Evolutionary conservation across 1,284 basidiomycete species (phyloP).

Genomic region (Trametes sp.): DNA sequence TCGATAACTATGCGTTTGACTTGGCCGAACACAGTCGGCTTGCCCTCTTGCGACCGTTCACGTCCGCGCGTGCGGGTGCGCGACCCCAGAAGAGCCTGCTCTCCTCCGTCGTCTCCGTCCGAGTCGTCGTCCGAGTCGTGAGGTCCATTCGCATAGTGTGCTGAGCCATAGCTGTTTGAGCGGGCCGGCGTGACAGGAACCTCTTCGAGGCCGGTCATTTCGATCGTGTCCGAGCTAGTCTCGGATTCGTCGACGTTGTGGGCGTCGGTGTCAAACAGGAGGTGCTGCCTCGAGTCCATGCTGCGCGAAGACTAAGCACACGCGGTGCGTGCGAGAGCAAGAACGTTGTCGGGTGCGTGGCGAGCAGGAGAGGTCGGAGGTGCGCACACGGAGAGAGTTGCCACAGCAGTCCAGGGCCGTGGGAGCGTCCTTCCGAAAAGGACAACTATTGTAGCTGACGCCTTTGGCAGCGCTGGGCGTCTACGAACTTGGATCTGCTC

Average conservation of each 20-base stretch:
- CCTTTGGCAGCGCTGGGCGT: conserved; percentile 28
- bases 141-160: conserved; percentile 36
- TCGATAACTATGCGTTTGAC: conserved; percentile 69
- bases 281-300: conserved; percentile 24
- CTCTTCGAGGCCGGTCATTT: conserved; percentile 46
- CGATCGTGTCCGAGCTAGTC: conserved; percentile 44
- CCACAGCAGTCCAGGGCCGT: conserved; percentile 18
- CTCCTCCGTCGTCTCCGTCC: conserved; percentile 44
- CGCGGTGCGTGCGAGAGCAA: conserved; percentile 4
- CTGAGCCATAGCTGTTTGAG: conserved; percentile 25
- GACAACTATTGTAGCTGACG: conserved; percentile 25
- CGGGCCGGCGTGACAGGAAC: conserved; percentile 41
- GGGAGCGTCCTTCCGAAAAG: conserved; percentile 26
- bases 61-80: conserved; percentile 36
- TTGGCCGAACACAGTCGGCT: conserved; percentile 53
- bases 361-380: neutral
- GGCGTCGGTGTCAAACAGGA: conserved; percentile 28
- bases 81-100: conserved; percentile 44
- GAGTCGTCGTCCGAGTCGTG: conserved; percentile 39
- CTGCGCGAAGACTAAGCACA: conserved; percentile 10
- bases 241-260: conserved; percentile 25
- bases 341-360: conserved; percentile 3
- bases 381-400: neutral
- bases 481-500: conserved; percentile 36
- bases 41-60: conserved; percentile 31